Base-by-base conservation (phyloP, 2,329 filamentous ascomycete species). In the Spiromastix sp. region DNA sequence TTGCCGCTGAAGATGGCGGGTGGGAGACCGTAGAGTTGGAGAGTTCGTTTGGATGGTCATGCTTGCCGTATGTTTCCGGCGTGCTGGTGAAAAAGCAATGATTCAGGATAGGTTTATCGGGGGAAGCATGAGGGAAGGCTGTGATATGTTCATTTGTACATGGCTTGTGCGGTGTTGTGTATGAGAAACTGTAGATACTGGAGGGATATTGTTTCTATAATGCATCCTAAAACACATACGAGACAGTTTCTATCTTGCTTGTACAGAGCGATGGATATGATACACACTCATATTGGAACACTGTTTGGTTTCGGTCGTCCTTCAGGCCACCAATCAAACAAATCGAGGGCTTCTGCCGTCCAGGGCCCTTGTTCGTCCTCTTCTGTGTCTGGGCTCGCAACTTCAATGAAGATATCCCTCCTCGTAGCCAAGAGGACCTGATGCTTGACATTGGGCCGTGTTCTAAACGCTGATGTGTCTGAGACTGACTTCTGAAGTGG, bases 1-100 rank as follows among this genome's bases (percentile, higher is more conserved):
- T 56, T 10, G 66, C 64, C 13, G 50, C 54, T 17, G 40, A 34
- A 21, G 60, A 64, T 50, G 64, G 62, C 0, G 56, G 57, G 11
- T 74, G 71, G 71, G 63, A 62, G 24, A 55, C 52, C 40, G 56
- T 68, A 32, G 58, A 69, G n/a, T 38, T 74, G 42, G 58, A 68
- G 46, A 48, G 43, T 31, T 50, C 44, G 32, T 64, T 63, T 46
- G 49, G 49, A 24, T 54, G 54, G 51, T 51, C 54, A 4, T 45
- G 49, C 34, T 43, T 66, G 47, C 54, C 60, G 13, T 63, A 65
- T 55, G 40, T 65, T 37, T 52, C 59, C 18, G 63, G 63, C 3
- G 48, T 48, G 16, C 48, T 64, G 48, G 52, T 61, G 9, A 66
- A 64, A 49, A 61, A 46, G 46, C 20, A 25, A 20, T 42, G 31